phyloP scores from a whole-genome alignment of 2,329 filamentous ascomycete species.

The Colletotrichum kahawae region DNA sequence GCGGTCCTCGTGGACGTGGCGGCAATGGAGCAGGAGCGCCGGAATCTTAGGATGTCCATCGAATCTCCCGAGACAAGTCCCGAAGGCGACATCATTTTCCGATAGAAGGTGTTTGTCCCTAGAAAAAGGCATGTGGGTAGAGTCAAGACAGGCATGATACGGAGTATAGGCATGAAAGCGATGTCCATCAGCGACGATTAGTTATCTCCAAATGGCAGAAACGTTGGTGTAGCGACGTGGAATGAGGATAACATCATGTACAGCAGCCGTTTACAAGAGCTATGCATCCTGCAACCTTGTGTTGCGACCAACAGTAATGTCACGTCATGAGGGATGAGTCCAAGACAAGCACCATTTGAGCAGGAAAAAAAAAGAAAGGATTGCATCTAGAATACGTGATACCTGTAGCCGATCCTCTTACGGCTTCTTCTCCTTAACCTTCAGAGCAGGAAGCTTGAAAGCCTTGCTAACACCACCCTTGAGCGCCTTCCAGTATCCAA shows the following conservation, averaged over 20 bases:
- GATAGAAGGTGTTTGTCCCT: background rate
- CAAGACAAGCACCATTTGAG: background rate
- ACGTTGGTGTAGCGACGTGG: background rate
- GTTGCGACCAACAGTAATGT: background rate
- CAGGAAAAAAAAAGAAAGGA: background rate
- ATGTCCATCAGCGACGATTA: background rate
- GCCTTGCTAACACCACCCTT: constrained; percentile 66
- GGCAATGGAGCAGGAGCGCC: constrained; percentile 20
- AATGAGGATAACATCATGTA: background rate
- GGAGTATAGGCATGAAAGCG: background rate
- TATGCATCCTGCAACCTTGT: background rate
- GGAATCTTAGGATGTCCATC: background rate
- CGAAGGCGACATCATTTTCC: background rate
- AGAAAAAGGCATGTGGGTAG: background rate
- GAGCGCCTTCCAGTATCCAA: constrained; percentile 69
- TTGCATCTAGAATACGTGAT: background rate
- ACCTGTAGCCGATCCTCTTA: background rate
- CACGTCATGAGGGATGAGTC: background rate
- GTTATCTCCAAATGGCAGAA: background rate
- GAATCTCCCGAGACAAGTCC: background rate
- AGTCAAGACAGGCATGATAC: background rate
- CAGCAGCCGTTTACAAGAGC: background rate
- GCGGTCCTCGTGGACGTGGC: constrained; percentile 37
- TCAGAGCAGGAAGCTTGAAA: constrained; percentile 71
- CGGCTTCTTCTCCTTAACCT: constrained; percentile 54